Conservation (phyloP, 805 yeast species). For the Barnettozyma siamensis region DNA sequence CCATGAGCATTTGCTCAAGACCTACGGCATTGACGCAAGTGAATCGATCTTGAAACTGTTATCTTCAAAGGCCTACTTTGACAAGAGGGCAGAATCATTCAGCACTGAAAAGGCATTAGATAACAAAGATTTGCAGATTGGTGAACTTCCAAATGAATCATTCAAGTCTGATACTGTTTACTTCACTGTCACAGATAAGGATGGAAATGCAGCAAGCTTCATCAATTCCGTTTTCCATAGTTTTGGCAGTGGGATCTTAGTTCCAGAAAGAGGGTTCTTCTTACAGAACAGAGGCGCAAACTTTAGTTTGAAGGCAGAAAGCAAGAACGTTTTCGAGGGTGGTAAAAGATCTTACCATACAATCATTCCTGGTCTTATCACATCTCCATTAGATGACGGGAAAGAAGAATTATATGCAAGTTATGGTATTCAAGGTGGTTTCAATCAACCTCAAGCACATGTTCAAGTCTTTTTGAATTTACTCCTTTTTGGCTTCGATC, state of each 20-base stretch:
- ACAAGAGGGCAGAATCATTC: conserved; percentile 44
- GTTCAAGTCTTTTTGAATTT: conserved; percentile 70
- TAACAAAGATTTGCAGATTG: conserved; percentile 39
- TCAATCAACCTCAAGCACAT: conserved; percentile 83
- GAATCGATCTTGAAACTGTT: conserved; percentile 39
- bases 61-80: conserved; percentile 39
- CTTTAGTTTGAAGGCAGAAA: conserved; percentile 53
- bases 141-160: conserved; percentile 49
- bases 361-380: conserved; percentile 76
- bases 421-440: conserved; percentile 85
- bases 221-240: conserved; percentile 67
- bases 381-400: conserved; percentile 33
- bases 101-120: conserved; percentile 33
- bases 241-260: conserved; percentile 68
- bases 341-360: conserved; percentile 77
- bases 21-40: conserved; percentile 27
- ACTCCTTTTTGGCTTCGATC: conserved; percentile 53
- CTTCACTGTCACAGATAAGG: conserved; percentile 54
- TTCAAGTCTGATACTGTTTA: conserved; percentile 67
- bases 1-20: conserved; percentile 35
- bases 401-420: conserved; percentile 52
- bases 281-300: conserved; percentile 75
- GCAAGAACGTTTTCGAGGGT: conserved; percentile 58
- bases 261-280: conserved; percentile 59
- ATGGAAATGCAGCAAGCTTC: conserved; percentile 78